These are phyloP conservation scores for Penicillium sp. DNA, from an alignment of 2,329 filamentous ascomycete genomes.

Conservation along the genomic window DNA sequence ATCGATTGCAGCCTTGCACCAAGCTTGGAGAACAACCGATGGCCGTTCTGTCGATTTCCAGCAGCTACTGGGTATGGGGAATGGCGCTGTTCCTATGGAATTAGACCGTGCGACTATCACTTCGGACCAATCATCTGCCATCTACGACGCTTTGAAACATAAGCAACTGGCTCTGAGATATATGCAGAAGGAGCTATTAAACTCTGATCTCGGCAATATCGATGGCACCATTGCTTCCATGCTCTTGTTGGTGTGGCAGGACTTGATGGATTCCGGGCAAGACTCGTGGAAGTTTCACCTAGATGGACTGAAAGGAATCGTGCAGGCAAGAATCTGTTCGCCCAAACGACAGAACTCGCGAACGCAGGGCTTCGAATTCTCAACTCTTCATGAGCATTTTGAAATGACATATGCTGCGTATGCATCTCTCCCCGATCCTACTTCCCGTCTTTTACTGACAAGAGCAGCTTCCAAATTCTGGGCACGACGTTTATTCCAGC, in stretches of 20 bases:
- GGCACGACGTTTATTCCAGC: constrained; percentile 11
- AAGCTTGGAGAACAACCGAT: constrained; percentile 2
- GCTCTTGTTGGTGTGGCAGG: constrained; percentile 11
- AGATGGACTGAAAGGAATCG: constrained; percentile 8
- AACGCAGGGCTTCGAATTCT: too few species aligned
- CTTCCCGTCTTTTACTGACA: background rate
- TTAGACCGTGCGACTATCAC: too few species aligned
- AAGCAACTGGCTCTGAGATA: constrained; percentile 10
- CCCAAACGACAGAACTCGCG: background rate
- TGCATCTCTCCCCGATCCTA: too few species aligned
- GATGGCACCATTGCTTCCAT: constrained; percentile 11
- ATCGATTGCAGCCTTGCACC: constrained; percentile 13
- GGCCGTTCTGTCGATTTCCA: too few species aligned
- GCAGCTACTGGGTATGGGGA: too few species aligned
- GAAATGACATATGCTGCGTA: too few species aligned
- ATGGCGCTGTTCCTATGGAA: too few species aligned
- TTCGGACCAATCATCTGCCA: background rate
- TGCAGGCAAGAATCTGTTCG: background rate
- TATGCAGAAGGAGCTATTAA: constrained; percentile 5
- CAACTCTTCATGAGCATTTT: too few species aligned
- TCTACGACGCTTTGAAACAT: constrained; percentile 6
- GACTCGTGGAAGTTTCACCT: constrained; percentile 16
- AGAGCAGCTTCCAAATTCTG: constrained; percentile 7
- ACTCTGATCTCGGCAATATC: background rate
- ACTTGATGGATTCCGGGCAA: constrained; percentile 12